Base-by-base conservation (phyloP, 306 rosid species). In the Luffa acutangula region DNA sequence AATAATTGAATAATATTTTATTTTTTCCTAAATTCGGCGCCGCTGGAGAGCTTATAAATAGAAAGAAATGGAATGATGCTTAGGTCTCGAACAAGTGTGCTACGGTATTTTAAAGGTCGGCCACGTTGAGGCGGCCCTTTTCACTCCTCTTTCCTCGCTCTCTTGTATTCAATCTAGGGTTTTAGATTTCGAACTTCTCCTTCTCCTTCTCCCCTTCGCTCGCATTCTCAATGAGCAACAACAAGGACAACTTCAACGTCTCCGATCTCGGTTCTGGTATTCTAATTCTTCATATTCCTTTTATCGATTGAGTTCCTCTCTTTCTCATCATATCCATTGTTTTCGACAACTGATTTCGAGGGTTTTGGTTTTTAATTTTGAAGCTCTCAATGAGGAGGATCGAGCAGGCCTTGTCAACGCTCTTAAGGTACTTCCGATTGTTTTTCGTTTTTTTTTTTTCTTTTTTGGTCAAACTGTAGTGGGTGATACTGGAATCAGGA, bases 341-440 rank as follows among this genome's bases (percentile, higher is more conserved):
- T n/a, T 46, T 36, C 18, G 34, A 21, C 1, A 45, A 60, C 66
- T 63, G 10, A 62, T 82, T 70, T 6, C 63, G 14, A 15, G 33
- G 31, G 7, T n/a, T 11, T 51, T 72, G 63, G 34, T 15, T 52
- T 17, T 4, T 75, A 12, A 0, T 31, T 15, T 18, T 52, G 60
- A 34, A 93, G 98, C 89, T 84, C 90, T 93, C 39, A 89, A 89
- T 75, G 89, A 87, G 77, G 92, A 80, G 72, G 82, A 91, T 84
- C 88, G 92, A 83, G 92, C 92, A 4, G 98, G 86, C 75, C 90
- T 93, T 9, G 96, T 93, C 25, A 93, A 91, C 84, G 97, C 92
- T 79, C 92, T 93, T 64, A 91, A 93, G 96, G 98, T 93, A 53
- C 66, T 73, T 48, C 48, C 48, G 18, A 45, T 54, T 79, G 5